These are phyloP conservation scores for Sanghuangporus baumii DNA, from an alignment of 1,284 basidiomycete species.

Conservation along the genomic window DNA sequence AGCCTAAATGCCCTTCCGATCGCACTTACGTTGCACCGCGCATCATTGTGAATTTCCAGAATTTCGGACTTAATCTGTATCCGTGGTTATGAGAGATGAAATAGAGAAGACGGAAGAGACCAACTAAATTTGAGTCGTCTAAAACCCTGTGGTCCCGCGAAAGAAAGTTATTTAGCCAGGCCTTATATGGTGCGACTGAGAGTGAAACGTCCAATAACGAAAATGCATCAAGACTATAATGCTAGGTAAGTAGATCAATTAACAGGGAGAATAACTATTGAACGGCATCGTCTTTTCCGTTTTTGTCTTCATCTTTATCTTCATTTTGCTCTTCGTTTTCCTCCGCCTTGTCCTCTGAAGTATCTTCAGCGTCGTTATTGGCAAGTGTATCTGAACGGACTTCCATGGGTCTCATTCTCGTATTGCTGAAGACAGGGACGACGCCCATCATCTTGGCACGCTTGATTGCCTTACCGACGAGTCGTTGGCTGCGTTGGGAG, in stretches of 20 bases:
- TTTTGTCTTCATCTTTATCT: too few species aligned
- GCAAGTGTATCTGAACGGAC: neutral
- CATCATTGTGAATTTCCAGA: neutral
- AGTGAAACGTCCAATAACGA: too few species aligned
- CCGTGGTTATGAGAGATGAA: neutral
- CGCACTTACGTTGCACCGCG: neutral
- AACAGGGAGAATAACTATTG: too few species aligned
- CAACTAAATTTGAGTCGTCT: neutral
- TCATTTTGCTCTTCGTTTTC: too few species aligned
- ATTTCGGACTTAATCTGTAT: neutral
- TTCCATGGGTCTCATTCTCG: neutral
- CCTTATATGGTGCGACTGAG: neutral
- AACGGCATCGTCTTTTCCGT: too few species aligned
- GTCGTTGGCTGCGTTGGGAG: slow-evolving; percentile 78
- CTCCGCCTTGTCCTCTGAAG: too few species aligned
- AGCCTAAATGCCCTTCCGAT: neutral
- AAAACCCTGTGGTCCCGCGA: neutral
- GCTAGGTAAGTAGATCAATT: too few species aligned
- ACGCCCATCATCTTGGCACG: slow-evolving; percentile 92
- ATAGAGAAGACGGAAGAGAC: neutral
- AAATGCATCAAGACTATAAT: too few species aligned
- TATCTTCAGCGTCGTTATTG: too few species aligned
- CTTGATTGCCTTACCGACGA: slow-evolving; percentile 82
- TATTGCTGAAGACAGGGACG: slow-evolving; percentile 60
- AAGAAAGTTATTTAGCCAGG: neutral